phyloP scores from a whole-genome alignment of 176 grass and related monocot species.

The Eleusine indica region DNA sequence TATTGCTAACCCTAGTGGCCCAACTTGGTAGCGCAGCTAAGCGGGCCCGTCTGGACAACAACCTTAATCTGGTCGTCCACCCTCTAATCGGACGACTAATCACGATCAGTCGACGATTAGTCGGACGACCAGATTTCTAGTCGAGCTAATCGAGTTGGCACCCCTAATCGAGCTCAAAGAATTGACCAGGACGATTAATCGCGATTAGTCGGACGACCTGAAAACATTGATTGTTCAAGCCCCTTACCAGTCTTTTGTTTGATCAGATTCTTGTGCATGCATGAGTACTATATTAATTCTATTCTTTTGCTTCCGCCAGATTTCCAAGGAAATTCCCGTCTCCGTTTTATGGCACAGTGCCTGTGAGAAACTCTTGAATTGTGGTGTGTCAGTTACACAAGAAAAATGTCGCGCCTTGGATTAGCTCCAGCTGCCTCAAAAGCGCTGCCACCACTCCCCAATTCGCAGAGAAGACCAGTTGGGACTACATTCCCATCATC shows the following conservation, averaged over 20 bases:
- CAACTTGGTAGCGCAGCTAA: too few species aligned
- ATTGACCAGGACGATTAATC: too few species aligned
- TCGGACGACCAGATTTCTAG: too few species aligned
- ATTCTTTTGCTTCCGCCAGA: constrained; percentile 19
- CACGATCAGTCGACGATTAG: too few species aligned
- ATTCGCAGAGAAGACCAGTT: constrained; percentile 43
- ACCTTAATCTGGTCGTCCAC: too few species aligned
- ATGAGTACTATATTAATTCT: constrained; percentile 2
- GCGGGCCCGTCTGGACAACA: too few species aligned
- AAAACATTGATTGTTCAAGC: neutral
- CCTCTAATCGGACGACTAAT: too few species aligned
- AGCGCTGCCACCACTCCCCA: constrained; percentile 35
- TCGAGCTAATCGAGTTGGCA: too few species aligned
- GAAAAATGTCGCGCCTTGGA: constrained; percentile 37
- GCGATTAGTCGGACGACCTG: too few species aligned
- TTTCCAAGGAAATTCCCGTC: constrained; percentile 21
- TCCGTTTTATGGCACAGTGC: constrained; percentile 39
- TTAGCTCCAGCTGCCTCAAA: constrained; percentile 41
- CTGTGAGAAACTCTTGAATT: constrained; percentile 40
- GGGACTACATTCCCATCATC: constrained; percentile 35
- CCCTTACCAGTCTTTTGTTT: neutral
- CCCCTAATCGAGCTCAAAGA: too few species aligned
- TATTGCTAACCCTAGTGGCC: too few species aligned
- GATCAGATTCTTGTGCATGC: neutral
- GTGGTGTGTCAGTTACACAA: neutral